phyloP scores from a whole-genome alignment of 331 rosid genomes.

The Phaseolus coccineus region DNA sequence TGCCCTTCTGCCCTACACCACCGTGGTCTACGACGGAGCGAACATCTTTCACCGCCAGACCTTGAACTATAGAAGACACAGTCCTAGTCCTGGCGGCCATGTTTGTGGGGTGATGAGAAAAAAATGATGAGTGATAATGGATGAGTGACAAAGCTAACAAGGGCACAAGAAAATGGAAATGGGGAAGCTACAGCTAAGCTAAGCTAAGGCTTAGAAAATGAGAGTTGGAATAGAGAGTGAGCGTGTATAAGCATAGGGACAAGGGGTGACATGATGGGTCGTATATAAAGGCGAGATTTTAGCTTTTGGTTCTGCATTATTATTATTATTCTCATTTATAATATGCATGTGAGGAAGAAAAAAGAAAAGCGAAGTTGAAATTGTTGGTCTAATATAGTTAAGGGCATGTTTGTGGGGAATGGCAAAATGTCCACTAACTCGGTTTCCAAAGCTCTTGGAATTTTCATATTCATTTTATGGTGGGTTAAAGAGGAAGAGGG shows the following conservation, averaged over 20 bases:
- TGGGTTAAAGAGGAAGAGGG: conserved; percentile 42
- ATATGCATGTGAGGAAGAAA: conserved; percentile 44
- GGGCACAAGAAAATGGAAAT: conserved; percentile 26
- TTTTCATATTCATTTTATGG: conserved; percentile 55
- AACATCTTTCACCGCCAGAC: not conserved
- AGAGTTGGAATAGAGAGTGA: conserved; percentile 29
- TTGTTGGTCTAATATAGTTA: conserved; percentile 58
- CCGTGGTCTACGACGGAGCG: conserved; percentile 35
- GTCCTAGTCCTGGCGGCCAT: conserved; percentile 45
- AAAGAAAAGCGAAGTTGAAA: conserved; percentile 63
- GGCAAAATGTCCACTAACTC: conserved; percentile 91
- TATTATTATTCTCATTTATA: not conserved
- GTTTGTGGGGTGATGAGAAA: not conserved
- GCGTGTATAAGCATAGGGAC: conserved; percentile 50
- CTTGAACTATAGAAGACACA: not conserved
- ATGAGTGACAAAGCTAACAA: conserved; percentile 6
- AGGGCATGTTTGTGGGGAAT: conserved; percentile 98
- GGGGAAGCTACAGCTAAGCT: conserved; percentile 1
- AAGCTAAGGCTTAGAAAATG: conserved; percentile 25
- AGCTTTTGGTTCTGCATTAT: conserved; percentile 58
- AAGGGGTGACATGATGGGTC: conserved; percentile 69
- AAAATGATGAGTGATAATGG: conserved; percentile 20
- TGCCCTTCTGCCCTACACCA: conserved; percentile 40
- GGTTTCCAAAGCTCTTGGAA: conserved; percentile 90
- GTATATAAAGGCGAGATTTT: conserved; percentile 79